Conservation (phyloP, 495 filamentous ascomycete genomes). For the Rostrohypoxylon terebratum region DNA sequence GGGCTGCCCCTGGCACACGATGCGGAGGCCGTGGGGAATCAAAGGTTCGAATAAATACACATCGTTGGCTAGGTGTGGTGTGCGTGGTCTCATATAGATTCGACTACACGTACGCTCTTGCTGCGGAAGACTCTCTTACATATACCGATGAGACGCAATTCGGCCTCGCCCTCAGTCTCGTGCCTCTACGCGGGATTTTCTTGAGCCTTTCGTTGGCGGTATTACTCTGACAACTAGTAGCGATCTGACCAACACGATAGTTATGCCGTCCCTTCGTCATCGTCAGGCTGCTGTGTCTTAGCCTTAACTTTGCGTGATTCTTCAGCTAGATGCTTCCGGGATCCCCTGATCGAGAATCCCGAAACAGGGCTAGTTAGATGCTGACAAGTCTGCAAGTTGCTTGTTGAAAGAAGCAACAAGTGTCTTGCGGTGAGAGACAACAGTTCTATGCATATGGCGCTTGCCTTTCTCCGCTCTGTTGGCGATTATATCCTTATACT, state of each 20-base stretch:
- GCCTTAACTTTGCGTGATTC: conserved; percentile 21
- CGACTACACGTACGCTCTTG: conserved; percentile 32
- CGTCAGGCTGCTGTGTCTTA: conserved; percentile 26
- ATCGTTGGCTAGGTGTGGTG: conserved; percentile 27
- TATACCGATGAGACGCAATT: conserved; percentile 35
- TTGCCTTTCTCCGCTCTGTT: conserved; percentile 28
- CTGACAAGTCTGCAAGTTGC: conserved; percentile 35
- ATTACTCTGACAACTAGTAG: conserved; percentile 18
- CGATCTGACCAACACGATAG: conserved; percentile 20
- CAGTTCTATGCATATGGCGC: conserved; percentile 32
- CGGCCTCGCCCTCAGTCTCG: conserved; percentile 17
- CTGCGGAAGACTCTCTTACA: conserved; percentile 26
- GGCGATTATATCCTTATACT: conserved; percentile 15
- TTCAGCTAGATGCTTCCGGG: conserved; percentile 37
- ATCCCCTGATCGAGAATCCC: conserved; percentile 41
- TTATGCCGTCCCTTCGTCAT: conserved; percentile 29
- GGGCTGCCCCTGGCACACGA: conserved; percentile 42
- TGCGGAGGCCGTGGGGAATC: conserved; percentile 41
- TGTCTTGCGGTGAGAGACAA: conserved; percentile 44
- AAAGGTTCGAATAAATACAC: conserved; percentile 31
- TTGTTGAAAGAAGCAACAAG: conserved; percentile 32
- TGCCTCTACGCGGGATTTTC: conserved; percentile 25
- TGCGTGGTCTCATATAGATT: conserved; percentile 46
- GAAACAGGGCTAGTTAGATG: conserved; percentile 31
- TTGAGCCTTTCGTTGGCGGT: conserved; percentile 16